Evolutionary conservation across 306 rosid genomes (phyloP).

Genomic region (Medicago truncatula): MtrunA17r5.0-ANR NC_053044.1:45244501-45245000

Average conservation of each 20-base stretch:
- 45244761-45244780: conserved; percentile 32
- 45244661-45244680: conserved; percentile 40
- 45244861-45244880: conserved; percentile 42
- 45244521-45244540: conserved; percentile 82
- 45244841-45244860: conserved; percentile 58
- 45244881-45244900: conserved; percentile 48
- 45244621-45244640: conserved; percentile 49
- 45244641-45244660: conserved; percentile 41
- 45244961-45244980: neutral
- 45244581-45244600: conserved; percentile 76
- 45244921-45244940: conserved; percentile 45
- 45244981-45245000: too few species aligned
- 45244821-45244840: conserved; percentile 37
- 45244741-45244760: conserved; percentile 48
- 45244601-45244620: conserved; percentile 75
- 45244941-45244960: conserved; percentile 55
- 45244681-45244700: conserved; percentile 10
- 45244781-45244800: conserved; percentile 51
- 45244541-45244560: conserved; percentile 70
- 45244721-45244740: conserved; percentile 45
- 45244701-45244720: conserved; percentile 50
- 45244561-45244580: conserved; percentile 66
- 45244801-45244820: conserved; percentile 46
- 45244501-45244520: conserved; percentile 70
- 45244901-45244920: conserved; percentile 45